Evolutionary conservation across 805 yeast genomes (phyloP).

Genomic region (Lipomyces orientalis): DNA sequence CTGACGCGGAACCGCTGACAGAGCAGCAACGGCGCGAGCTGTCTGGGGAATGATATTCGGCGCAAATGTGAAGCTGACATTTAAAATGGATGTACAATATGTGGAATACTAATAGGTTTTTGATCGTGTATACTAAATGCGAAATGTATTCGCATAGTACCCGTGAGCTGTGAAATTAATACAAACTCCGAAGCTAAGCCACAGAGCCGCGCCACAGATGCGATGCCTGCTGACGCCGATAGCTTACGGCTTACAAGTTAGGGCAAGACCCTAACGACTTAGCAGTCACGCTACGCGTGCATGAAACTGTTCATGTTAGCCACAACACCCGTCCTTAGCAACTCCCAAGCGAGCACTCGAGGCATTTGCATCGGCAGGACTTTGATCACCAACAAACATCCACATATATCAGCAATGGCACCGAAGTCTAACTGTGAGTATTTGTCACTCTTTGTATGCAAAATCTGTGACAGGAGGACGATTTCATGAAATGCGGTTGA

Average conservation of each 20-base stretch:
- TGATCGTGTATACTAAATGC: too few relatives aligned
- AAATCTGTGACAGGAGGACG: neutral
- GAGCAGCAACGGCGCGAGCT: slow-evolving; percentile 29
- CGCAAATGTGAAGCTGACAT: too few relatives aligned
- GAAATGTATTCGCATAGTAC: too few relatives aligned
- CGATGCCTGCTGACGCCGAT: neutral
- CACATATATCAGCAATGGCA: slow-evolving; percentile 19
- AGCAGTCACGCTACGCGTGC: slow-evolving; percentile 11
- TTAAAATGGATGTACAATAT: too few relatives aligned
- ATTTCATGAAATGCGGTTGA: neutral
- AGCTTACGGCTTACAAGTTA: neutral
- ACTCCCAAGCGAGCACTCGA: neutral
- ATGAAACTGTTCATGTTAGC: neutral
- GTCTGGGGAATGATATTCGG: slow-evolving; percentile 15
- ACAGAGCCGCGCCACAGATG: too few relatives aligned
- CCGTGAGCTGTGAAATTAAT: too few relatives aligned
- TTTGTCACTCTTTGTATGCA: neutral
- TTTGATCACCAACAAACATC: slow-evolving; percentile 1
- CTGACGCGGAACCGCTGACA: slow-evolving; percentile 36
- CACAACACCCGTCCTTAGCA: too few relatives aligned
- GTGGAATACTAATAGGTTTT: too few relatives aligned
- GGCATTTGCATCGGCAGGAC: slow-evolving; percentile 4
- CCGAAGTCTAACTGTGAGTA: slow-evolving; percentile 18
- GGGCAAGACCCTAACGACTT: slow-evolving; percentile 6
- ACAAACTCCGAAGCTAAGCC: too few relatives aligned